Conservation (phyloP, 257 asterid species). For the Solanum appendiculatum region DNA sequence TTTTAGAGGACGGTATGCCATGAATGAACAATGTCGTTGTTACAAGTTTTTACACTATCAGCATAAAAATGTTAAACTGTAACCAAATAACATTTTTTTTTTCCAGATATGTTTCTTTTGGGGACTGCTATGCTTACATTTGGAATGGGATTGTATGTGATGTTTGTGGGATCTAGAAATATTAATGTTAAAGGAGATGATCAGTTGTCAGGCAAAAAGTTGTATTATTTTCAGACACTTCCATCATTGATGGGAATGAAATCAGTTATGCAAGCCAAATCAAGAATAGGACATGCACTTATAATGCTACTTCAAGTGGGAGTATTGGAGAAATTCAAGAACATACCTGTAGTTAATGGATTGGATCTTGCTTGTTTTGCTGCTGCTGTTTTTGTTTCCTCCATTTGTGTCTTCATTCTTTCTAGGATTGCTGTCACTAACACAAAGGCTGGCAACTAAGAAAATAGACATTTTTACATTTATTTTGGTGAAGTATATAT, state of each 20-base stretch:
- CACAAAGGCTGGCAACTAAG: neutral
- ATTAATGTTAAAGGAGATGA: neutral
- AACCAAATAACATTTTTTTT: neutral
- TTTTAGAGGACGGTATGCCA: neutral
- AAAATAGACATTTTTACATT: neutral
- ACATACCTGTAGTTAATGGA: slow-evolving; percentile 39
- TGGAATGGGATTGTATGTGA: slow-evolving; percentile 52
- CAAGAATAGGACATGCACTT: slow-evolving; percentile 73
- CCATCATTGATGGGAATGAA: slow-evolving; percentile 42
- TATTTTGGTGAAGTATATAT: neutral
- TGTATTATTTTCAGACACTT: slow-evolving; percentile 28
- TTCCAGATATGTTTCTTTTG: slow-evolving; percentile 69
- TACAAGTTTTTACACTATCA: neutral
- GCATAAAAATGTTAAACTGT: neutral
- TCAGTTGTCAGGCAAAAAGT: slow-evolving; percentile 9
- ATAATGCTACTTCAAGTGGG: slow-evolving; percentile 76
- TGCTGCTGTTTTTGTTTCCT: slow-evolving; percentile 50
- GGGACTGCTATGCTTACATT: slow-evolving; percentile 77
- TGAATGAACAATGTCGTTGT: neutral
- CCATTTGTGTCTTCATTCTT: slow-evolving; percentile 59
- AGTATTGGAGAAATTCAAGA: slow-evolving; percentile 67
- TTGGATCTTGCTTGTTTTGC: slow-evolving; percentile 78
- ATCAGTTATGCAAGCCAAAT: slow-evolving; percentile 59
- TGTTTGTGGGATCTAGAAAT: slow-evolving; percentile 51
- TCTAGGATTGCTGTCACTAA: slow-evolving; percentile 34